These are phyloP conservation scores for Hortaea sp. DNA, from an alignment of 2,329 filamentous ascomycete species.

Conservation along the genomic window DNA sequence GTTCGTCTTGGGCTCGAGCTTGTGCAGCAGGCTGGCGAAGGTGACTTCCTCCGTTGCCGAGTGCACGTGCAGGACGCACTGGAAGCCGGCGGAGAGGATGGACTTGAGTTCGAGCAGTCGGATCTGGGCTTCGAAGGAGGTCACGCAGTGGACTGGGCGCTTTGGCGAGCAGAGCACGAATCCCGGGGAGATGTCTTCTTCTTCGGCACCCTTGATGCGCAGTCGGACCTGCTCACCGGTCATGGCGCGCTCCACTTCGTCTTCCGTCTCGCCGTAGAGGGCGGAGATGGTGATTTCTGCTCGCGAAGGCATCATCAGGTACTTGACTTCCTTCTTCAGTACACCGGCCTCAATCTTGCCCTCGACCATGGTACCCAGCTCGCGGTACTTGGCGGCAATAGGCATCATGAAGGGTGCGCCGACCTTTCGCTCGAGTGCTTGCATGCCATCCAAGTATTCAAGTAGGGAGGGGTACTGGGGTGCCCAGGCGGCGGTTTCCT, in stretches of 20 bases:
- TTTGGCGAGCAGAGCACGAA: conserved; percentile 95
- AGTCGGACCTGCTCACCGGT: conserved; percentile 93
- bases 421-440: conserved; percentile 84
- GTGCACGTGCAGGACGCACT: conserved; percentile 95
- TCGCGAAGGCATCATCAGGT: conserved; percentile 94
- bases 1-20: conserved; percentile 86
- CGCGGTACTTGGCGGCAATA: conserved; percentile 87
- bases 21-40: conserved; percentile 78
- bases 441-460: conserved; percentile 92
- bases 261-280: conserved; percentile 90
- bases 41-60: conserved; percentile 97
- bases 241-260: conserved; percentile 70
- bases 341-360: conserved; percentile 95
- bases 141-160: conserved; percentile 83
- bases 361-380: conserved; percentile 95
- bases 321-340: conserved; percentile 75
- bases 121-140: conserved; percentile 90
- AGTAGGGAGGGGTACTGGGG: conserved; percentile 72
- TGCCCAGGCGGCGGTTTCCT: conserved; percentile 71
- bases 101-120: conserved; percentile 88
- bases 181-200: conserved; percentile 90
- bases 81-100: conserved; percentile 90
- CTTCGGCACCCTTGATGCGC: conserved; percentile 86
- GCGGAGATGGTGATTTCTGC: conserved; percentile 71
- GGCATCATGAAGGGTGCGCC: conserved; percentile 99